phyloP scores from a whole-genome alignment of 2,329 filamentous ascomycete species.

The Fusarium incarnatum region DNA sequence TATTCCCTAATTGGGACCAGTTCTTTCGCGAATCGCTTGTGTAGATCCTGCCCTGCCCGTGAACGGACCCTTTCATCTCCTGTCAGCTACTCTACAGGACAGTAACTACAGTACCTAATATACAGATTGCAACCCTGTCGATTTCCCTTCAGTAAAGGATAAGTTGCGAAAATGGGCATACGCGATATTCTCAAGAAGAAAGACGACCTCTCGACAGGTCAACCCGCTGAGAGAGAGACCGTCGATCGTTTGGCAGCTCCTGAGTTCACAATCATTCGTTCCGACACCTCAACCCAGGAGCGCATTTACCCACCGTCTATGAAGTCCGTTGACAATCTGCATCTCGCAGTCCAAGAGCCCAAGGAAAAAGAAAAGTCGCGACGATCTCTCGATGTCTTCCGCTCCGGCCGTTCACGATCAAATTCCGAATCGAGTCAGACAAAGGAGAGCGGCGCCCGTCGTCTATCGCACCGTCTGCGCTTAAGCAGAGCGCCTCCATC shows the following conservation, averaged over 20 bases:
- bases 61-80: constrained; percentile 25
- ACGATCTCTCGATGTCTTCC: constrained; percentile 61
- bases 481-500: constrained; percentile 68
- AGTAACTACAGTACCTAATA: neutral
- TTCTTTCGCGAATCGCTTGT: constrained; percentile 26
- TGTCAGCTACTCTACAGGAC: constrained; percentile 1
- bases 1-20: constrained; percentile 1
- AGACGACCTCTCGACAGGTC: constrained; percentile 55
- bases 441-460: constrained; percentile 52
- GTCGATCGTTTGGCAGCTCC: constrained; percentile 59
- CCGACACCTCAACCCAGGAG: constrained; percentile 84
- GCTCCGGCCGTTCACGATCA: constrained; percentile 60
- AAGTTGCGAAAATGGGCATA: constrained; percentile 58
- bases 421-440: constrained; percentile 56
- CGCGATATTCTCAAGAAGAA: constrained; percentile 67
- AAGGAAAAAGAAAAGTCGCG: constrained; percentile 51
- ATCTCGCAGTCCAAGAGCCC: constrained; percentile 48
- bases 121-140: constrained; percentile 5
- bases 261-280: constrained; percentile 85
- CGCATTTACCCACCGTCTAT: constrained; percentile 75
- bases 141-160: constrained; percentile 3
- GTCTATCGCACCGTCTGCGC: constrained; percentile 78
- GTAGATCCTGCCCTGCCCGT: constrained; percentile 16
- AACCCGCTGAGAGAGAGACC: constrained; percentile 53
- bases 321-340: constrained; percentile 47